Conservation (phyloP, 148 eudicot species). For the Suaeda aralocaspica region DNA sequence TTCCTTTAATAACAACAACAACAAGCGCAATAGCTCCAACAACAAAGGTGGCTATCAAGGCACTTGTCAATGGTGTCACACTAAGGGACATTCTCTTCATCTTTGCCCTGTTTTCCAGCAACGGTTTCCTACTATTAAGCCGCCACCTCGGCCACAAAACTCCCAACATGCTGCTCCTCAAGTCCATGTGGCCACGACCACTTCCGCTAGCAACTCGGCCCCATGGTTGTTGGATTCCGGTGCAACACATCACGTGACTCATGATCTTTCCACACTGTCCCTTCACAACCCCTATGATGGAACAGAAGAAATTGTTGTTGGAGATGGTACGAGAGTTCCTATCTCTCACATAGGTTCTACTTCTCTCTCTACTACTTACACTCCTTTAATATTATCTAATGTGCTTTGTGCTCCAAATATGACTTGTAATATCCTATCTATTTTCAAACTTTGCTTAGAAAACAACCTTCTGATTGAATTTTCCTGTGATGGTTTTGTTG, state of each 20-base stretch:
- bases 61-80: neutral
- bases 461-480: constrained; percentile 1
- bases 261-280: neutral
- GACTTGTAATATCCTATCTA: neutral
- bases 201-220: neutral
- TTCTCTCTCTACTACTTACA: neutral
- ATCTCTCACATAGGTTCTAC: neutral
- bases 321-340: neutral
- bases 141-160: neutral
- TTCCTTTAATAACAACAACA: neutral
- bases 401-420: neutral
- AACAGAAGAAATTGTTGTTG: neutral
- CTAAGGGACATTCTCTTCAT: neutral
- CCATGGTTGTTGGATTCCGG: neutral
- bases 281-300: neutral
- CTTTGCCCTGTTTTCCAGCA: neutral
- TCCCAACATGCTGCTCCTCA: neutral
- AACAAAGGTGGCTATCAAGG: neutral
- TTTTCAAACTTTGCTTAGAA: neutral
- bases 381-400: neutral
- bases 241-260: neutral
- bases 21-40: neutral
- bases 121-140: neutral
- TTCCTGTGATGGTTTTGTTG: constrained; percentile 1
- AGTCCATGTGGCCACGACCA: neutral